Base-by-base conservation (phyloP, 2,329 filamentous ascomycete species). In the Penicillium digitatum region DNA sequence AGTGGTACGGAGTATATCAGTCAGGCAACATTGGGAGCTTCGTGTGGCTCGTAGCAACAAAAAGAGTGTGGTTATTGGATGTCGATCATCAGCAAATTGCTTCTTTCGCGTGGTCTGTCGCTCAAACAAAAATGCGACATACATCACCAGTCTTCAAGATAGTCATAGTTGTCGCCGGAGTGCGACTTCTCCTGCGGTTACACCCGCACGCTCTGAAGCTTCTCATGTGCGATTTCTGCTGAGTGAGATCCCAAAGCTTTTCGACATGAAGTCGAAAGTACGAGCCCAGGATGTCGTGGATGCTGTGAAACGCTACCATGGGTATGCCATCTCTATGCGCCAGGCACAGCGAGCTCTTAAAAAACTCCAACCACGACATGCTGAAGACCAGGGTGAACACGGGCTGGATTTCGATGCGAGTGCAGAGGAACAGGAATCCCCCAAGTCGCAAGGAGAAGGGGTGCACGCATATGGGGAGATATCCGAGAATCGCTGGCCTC, bases 31-130 rank as follows among this genome's bases (percentile, higher is more conserved):
- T 53, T 74, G 72, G 72, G 72, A 74, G 53, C 68, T 74, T 37
- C 69, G 72, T 31, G 72, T 74, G 35, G 66, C 69, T 46, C 67
- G 72, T 44, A 74, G 72, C 62, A 74, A 74, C 55, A 73, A 72
- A 56, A 74, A 74, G 49, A 74, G 71, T 42, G 72, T 74, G 47
- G 71, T 74, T n/a, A 66, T 74, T 49, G 71, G 72, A 31, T 74
- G 72, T 60, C 70, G 72, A 42, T 74, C 72, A 7, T 71, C 69
- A 29, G 54, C 62, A 58, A 73, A 69, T 64, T 74, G 72, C 59
- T 71, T 63, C 52, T 74, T 74, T 55, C 72, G 72, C 16, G 72
- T 72, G 34, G 71, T 74, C 51, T 74, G 72, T 58, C 72, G 72
- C 46, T 68, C 70, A 31, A 74, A 73, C 62, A 73, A 74, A 57